Evolutionary conservation across 768 basidiomycete genomes (phyloP).

Genomic region (Mycena epipterygia): DNA sequence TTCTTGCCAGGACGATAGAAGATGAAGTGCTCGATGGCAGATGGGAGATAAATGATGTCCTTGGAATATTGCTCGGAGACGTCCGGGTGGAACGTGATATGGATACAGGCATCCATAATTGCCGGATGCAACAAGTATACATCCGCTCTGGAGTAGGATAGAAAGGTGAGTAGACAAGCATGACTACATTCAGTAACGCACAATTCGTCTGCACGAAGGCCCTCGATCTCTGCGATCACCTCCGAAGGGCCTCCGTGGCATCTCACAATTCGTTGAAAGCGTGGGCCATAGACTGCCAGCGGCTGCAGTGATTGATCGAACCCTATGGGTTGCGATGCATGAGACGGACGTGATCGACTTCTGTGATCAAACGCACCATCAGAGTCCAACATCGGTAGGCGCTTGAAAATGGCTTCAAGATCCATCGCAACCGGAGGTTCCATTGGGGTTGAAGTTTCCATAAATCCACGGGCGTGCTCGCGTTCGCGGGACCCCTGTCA

Average conservation of each 20-base stretch:
- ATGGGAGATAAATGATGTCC: conserved; percentile 12
- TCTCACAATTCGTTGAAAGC: conserved; percentile 10
- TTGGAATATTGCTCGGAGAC: conserved; percentile 10
- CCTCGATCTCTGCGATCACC: conserved; percentile 10
- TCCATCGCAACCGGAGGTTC: background rate
- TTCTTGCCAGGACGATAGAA: conserved; percentile 1
- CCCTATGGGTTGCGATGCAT: background rate
- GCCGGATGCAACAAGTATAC: conserved; percentile 6
- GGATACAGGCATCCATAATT: conserved; percentile 15
- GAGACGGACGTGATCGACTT: no score
- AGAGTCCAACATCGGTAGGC: conserved; percentile 7
- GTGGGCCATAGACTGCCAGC: conserved; percentile 7
- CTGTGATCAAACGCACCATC: background rate
- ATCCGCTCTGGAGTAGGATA: no score
- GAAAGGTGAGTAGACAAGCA: background rate
- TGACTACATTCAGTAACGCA: background rate
- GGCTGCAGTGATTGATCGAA: conserved; percentile 1
- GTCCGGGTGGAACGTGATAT: background rate
- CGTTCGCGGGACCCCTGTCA: background rate
- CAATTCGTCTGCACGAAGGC: background rate
- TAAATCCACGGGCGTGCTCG: conserved; percentile 19
- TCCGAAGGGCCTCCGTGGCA: conserved; percentile 22
- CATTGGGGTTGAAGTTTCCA: conserved; percentile 6
- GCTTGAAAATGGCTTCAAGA: background rate
- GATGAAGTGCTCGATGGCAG: background rate